A percentile compares a stretch with the other conserved stretches of the same genome.
phyloP scores from a whole-genome alignment of 805 yeast species.

The Candida railenensis region DNA sequence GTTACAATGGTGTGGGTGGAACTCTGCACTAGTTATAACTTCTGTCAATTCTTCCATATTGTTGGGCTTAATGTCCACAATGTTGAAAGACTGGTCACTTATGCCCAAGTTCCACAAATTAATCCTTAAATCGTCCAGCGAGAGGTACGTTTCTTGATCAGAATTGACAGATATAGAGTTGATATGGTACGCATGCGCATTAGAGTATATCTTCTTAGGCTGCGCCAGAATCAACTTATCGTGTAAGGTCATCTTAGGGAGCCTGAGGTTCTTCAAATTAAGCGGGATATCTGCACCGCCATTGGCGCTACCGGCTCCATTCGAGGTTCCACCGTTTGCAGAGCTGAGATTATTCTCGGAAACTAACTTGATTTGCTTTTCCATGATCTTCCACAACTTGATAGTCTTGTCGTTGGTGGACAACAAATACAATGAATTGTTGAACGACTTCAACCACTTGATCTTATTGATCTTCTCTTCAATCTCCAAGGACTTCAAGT shows the following conservation, averaged over 20 bases:
- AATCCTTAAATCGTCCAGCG: constrained; percentile 91
- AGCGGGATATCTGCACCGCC: constrained; percentile 6
- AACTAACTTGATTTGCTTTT: constrained; percentile 87
- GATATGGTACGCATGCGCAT: constrained; percentile 98
- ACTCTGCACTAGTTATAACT: constrained; percentile 94
- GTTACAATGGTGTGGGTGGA: constrained; percentile 92
- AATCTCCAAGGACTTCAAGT: constrained; percentile 90
- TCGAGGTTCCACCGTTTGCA: constrained; percentile 20
- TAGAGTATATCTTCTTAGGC: constrained; percentile 86
- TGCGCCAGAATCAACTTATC: constrained; percentile 94
- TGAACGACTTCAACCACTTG: constrained; percentile 89
- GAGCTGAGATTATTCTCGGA: constrained; percentile 74
- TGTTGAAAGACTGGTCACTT: constrained; percentile 93
- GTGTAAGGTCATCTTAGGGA: constrained; percentile 90
- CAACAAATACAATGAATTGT: constrained; percentile 85
- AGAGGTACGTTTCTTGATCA: constrained; percentile 92
- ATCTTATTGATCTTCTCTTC: constrained; percentile 98
- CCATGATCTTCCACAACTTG: constrained; percentile 94
- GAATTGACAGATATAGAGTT: constrained; percentile 92
- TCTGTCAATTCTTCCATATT: constrained; percentile 99
- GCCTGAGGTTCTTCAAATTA: constrained; percentile 49
- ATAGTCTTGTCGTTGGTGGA: constrained; percentile 98
- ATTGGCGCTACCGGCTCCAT: constrained; percentile 12
- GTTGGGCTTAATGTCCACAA: constrained; percentile 96
- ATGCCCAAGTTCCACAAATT: constrained; percentile 94